Base-by-base conservation (phyloP, 2,329 filamentous ascomycete genomes). In the Lachnum nothofagi region DNA sequence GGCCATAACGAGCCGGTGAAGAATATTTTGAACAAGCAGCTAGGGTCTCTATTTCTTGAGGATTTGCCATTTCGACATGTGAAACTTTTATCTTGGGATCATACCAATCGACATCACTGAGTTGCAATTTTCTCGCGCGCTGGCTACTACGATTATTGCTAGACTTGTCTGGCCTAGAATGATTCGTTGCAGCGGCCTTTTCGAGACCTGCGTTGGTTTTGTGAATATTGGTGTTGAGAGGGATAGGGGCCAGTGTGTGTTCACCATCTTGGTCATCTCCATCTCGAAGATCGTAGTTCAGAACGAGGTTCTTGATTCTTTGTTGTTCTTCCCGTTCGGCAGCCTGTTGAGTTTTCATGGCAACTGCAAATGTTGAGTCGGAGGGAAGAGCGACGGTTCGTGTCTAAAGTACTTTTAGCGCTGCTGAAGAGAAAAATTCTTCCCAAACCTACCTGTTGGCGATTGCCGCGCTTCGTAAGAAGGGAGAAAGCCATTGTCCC, bases 31-130 rank as follows among this genome's bases (percentile, higher is more conserved):
- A 27, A 12, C 6, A 27, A 12, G 12, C 6, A 27, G 12, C 12
- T 27, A 16, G 35, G 40, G 31, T 27, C 44, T 37, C 24, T 31
- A 25, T 25, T 44, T 34, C 27, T 49, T 43, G n/a, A 35, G 44
- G 46, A 37, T 29, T 40, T 44, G 25, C 22, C 33, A 46, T 48
- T 55, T 53, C 48, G 53, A 43, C 54, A 50, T 51, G 37, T 46
- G 49, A 44, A 51, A 46, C 47, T 47, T 50, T 60, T 40, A 46
- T 53, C 42, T 58, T 60, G 48, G 56, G 47, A 52, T 58, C 74
- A 73, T 91, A 96, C 93, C 93, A 98, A 69, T 98, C 91, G 68
- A 98, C 88, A 70, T 98, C 93, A 69, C 89, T 95, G 51, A 97
- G 79, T 67, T 97, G 91, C 52, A 98, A 75, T 70, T 95, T 95